Evolutionary conservation across 176 grass and related monocot genomes (phyloP).

Genomic region (Chloris gayana): DNA sequence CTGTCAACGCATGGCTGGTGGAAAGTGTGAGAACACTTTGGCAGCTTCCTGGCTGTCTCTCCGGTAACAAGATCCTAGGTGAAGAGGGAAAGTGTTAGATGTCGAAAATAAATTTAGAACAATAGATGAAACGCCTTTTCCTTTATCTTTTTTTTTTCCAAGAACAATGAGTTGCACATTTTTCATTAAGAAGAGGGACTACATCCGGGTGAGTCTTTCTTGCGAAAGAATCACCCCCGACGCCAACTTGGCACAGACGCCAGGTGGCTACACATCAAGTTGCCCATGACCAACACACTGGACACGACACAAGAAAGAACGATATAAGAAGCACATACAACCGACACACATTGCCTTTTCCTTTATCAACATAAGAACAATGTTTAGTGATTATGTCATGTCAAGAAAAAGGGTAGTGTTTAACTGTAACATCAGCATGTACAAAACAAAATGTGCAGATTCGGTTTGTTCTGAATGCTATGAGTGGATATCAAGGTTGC

Average conservation of each 20-base stretch:
- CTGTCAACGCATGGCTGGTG: slow-evolving; percentile 79
- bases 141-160: no score
- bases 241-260: no score
- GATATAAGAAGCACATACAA: no score
- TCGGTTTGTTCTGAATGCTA: neutral
- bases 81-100: slow-evolving; percentile 29
- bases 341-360: no score
- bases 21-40: slow-evolving; percentile 68
- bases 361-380: neutral
- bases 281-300: no score
- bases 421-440: neutral
- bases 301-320: no score
- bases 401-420: neutral
- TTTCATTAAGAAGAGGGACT: no score
- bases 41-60: slow-evolving; percentile 63
- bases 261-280: no score
- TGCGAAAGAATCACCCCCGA: no score
- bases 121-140: neutral
- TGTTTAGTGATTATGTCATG: neutral
- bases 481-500: neutral
- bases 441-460: slow-evolving; percentile 12
- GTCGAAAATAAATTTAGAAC: neutral
- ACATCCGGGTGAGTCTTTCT: no score
- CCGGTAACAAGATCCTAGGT: slow-evolving; percentile 61
- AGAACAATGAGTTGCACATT: no score